Percentiles rank a stretch among this genome's conserved stretches.
Evolutionary conservation across 2,329 filamentous ascomycete species (phyloP).

Genomic region (Clonostachys rosea): DNA sequence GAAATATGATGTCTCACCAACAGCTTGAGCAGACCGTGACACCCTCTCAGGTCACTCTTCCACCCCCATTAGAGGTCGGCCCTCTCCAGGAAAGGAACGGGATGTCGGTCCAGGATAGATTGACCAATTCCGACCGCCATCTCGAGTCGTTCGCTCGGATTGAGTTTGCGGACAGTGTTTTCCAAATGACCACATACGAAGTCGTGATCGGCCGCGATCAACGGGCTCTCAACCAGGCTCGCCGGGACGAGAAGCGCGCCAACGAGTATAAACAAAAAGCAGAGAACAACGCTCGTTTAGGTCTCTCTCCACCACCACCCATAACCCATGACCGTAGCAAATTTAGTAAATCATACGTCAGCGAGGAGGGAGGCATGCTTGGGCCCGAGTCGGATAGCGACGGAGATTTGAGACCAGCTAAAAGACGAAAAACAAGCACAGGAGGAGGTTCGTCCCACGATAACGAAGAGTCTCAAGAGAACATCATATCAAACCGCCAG

Average conservation of each 20-base stretch:
- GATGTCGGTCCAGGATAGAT: not conserved
- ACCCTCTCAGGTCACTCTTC: slow-evolving; percentile 38
- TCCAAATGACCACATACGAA: slow-evolving; percentile 72
- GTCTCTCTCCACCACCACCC: slow-evolving; percentile 46
- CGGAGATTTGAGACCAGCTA: slow-evolving; percentile 39
- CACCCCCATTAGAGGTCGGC: slow-evolving; percentile 22
- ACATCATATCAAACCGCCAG: slow-evolving; percentile 51
- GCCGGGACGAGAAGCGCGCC: slow-evolving; percentile 42
- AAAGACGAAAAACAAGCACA: slow-evolving; percentile 40
- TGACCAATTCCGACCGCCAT: slow-evolving; percentile 22
- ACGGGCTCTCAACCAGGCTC: slow-evolving; percentile 49
- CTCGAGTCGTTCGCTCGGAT: slow-evolving; percentile 56
- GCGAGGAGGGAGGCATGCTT: slow-evolving; percentile 65
- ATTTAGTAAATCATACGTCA: slow-evolving; percentile 62
- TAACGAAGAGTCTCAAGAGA: slow-evolving; percentile 36
- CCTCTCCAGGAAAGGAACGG: not conserved
- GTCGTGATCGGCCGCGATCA: slow-evolving; percentile 71
- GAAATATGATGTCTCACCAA: slow-evolving; percentile 11
- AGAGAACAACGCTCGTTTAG: slow-evolving; percentile 40
- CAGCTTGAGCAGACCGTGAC: slow-evolving; percentile 29
- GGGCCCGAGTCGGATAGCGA: slow-evolving; percentile 58
- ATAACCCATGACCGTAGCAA: slow-evolving; percentile 46
- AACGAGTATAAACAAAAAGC: slow-evolving; percentile 37
- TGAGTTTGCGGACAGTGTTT: slow-evolving; percentile 70
- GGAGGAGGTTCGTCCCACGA: slow-evolving; percentile 36